Conservation (phyloP, 2,329 filamentous ascomycete genomes). For the Scleromitrula shiraiana region DNA sequence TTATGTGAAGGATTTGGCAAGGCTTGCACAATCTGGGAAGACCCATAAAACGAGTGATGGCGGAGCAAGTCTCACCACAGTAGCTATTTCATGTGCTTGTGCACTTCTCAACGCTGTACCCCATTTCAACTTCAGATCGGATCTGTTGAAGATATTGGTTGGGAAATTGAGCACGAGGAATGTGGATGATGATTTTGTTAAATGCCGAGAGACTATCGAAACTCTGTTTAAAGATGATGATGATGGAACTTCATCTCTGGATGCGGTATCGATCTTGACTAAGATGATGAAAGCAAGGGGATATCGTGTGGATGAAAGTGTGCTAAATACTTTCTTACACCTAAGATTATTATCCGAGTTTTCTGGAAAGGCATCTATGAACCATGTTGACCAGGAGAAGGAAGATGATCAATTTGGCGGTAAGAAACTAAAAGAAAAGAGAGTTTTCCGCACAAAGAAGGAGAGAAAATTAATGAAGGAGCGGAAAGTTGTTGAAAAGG, state of each 20-base stretch:
- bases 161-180: constrained; percentile 69
- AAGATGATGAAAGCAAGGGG: constrained; percentile 88
- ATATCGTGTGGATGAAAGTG: constrained; percentile 74
- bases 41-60: constrained; percentile 31
- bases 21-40: constrained; percentile 52
- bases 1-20: constrained; percentile 70
- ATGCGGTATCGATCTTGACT: constrained; percentile 74
- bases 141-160: constrained; percentile 80
- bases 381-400: constrained; percentile 56
- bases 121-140: constrained; percentile 93
- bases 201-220: constrained; percentile 71
- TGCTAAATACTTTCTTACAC: constrained; percentile 85
- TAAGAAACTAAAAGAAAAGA: constrained; percentile 65
- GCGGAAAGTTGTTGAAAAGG: constrained; percentile 80
- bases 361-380: constrained; percentile 70
- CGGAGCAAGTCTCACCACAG: constrained; percentile 50
- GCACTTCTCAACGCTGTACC: constrained; percentile 72
- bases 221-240: constrained; percentile 80
- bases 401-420: constrained; percentile 32
- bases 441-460: constrained; percentile 82
- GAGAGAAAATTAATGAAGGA: constrained; percentile 77
- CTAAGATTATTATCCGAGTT: constrained; percentile 85
- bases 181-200: constrained; percentile 66
- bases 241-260: constrained; percentile 79
- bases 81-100: constrained; percentile 82